A percentile compares a stretch with the other conserved stretches of the same genome.
These are phyloP conservation scores for Lolium perenne DNA, from an alignment of 176 grass and related monocot species.

Conservation along the genomic window DNA sequence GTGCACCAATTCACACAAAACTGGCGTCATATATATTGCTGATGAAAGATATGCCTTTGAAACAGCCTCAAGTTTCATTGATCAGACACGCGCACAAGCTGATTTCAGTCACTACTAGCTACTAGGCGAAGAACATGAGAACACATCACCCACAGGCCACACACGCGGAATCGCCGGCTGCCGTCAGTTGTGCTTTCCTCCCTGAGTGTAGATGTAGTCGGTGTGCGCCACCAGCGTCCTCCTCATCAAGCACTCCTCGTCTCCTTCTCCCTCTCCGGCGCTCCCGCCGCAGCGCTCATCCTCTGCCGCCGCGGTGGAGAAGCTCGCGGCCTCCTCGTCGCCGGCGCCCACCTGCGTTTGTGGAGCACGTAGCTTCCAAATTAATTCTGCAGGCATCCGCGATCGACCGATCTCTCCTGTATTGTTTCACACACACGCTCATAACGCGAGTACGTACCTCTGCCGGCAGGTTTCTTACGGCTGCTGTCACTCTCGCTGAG, in stretches of 20 bases:
- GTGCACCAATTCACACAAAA: not conserved
- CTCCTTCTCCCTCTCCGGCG: not conserved
- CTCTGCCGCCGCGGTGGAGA: not conserved
- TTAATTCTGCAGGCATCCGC: not conserved
- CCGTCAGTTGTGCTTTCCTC: constrained; percentile 8
- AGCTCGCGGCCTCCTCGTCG: not conserved
- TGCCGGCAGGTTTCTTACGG: not conserved
- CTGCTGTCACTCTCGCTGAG: not conserved
- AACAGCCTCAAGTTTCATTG: not conserved
- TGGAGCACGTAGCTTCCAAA: not conserved
- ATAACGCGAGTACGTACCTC: not conserved
- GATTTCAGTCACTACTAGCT: not conserved
- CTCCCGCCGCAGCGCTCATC: not conserved
- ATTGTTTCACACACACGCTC: not conserved
- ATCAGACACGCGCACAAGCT: not conserved
- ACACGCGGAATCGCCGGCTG: not conserved
- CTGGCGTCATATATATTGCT: too few species aligned
- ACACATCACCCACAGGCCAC: not conserved
- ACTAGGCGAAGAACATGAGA: not conserved
- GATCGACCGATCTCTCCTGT: not conserved
- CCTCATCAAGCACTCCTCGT: constrained; percentile 19
- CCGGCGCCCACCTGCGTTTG: constrained; percentile 5
- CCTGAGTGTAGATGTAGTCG: constrained; percentile 29
- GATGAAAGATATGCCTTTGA: not conserved
- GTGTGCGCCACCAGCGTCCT: constrained; percentile 22